Evolutionary conservation across 306 rosid genomes (phyloP).

Genomic region (Alnus rubra): DNA sequence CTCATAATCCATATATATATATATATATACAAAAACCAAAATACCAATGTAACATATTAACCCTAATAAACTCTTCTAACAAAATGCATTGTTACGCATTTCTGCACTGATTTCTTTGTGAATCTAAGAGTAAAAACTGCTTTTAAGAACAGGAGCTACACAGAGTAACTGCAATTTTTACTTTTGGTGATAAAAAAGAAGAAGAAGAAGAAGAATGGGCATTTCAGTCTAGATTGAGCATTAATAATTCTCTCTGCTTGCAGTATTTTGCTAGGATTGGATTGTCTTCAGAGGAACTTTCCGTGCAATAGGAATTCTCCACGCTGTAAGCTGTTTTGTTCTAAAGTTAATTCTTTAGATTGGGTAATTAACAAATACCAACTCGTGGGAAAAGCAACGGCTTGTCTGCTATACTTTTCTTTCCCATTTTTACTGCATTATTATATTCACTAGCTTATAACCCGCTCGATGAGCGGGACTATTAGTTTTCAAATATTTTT

Average conservation of each 20-base stretch:
- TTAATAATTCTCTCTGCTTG: conserved; percentile 11
- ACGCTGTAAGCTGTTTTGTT: conserved; percentile 48
- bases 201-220: too few relatives aligned
- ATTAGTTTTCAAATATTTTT: too few relatives aligned
- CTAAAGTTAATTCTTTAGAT: not conserved
- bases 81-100: too few relatives aligned
- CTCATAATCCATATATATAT: too few relatives aligned
- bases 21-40: too few relatives aligned
- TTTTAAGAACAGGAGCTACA: not conserved
- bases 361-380: not conserved
- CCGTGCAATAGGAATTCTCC: conserved; percentile 58
- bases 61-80: too few relatives aligned
- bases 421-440: not conserved
- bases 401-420: not conserved
- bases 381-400: too few relatives aligned
- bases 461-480: too few relatives aligned
- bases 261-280: conserved; percentile 64
- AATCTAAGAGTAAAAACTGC: not conserved
- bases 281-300: conserved; percentile 68
- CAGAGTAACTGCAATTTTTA: not conserved
- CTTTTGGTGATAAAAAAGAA: not conserved
- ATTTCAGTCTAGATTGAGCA: not conserved
- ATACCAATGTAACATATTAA: too few relatives aligned
- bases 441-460: too few relatives aligned
- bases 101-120: too few relatives aligned